Conservation (phyloP, 2,329 filamentous ascomycete genomes). For the Colletotrichum sojae region DNA sequence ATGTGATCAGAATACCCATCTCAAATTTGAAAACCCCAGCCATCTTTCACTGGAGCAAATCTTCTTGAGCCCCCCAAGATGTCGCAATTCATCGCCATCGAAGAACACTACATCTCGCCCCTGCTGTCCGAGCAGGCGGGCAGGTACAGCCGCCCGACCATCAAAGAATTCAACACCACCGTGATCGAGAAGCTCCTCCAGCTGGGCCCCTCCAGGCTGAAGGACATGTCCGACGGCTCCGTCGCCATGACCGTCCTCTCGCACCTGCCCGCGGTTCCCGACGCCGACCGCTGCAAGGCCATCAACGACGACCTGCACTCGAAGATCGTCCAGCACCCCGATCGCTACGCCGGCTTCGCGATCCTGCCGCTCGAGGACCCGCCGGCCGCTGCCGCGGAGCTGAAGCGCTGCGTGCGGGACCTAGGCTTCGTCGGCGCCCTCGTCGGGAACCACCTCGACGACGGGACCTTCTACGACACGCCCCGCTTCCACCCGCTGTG, state of each 20-base stretch:
- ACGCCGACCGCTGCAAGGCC: neutral
- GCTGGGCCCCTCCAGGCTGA: slow-evolving; percentile 6
- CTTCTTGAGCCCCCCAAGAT: neutral
- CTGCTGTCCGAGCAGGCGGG: slow-evolving; percentile 10
- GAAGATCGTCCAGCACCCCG: slow-evolving; percentile 42
- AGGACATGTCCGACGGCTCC: slow-evolving; percentile 18
- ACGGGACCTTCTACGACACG: slow-evolving; percentile 49
- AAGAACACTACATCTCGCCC: slow-evolving; percentile 29
- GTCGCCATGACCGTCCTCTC: slow-evolving; percentile 27
- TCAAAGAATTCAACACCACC: slow-evolving; percentile 1
- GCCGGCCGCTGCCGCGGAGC: slow-evolving; percentile 46
- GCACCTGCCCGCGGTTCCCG: neutral
- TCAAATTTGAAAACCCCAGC: too few species aligned
- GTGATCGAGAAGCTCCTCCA: slow-evolving; percentile 22
- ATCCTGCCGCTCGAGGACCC: slow-evolving; percentile 42
- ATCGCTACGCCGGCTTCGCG: slow-evolving; percentile 49
- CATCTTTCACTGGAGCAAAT: too few species aligned
- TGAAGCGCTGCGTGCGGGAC: slow-evolving; percentile 48
- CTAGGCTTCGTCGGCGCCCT: slow-evolving; percentile 52
- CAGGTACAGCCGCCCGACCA: neutral
- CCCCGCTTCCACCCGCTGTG: slow-evolving; percentile 48
- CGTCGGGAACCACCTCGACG: slow-evolving; percentile 42
- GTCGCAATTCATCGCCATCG: slow-evolving; percentile 14
- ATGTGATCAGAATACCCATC: too few species aligned
- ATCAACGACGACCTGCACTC: slow-evolving; percentile 30